Evolutionary conservation across 805 yeast species (phyloP).

Genomic region (Jamesozyma lodderae): DNA sequence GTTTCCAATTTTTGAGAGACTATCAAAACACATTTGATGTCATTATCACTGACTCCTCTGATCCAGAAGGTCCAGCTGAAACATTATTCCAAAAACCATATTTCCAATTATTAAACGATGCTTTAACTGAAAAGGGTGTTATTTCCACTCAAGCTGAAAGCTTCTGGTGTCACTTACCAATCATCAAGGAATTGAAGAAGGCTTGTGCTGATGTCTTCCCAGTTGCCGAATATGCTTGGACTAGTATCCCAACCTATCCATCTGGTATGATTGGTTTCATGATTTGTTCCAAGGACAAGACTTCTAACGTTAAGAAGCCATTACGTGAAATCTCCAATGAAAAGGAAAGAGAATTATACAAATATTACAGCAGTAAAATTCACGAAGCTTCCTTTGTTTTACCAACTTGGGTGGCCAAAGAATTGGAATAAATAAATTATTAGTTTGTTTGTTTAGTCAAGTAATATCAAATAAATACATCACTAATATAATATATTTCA

Average conservation of each 20-base stretch:
- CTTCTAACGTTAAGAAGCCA: slow-evolving; percentile 60
- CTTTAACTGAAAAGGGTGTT: slow-evolving; percentile 90
- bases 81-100: slow-evolving; percentile 86
- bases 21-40: slow-evolving; percentile 85
- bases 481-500: too few relatives aligned
- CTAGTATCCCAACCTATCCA: slow-evolving; percentile 93
- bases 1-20: slow-evolving; percentile 88
- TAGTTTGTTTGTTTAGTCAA: too few relatives aligned
- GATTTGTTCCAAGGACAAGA: slow-evolving; percentile 78
- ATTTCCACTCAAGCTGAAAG: slow-evolving; percentile 91
- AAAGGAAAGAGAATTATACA: slow-evolving; percentile 56
- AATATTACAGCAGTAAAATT: slow-evolving; percentile 74
- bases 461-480: too few relatives aligned
- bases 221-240: slow-evolving; percentile 81
- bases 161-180: slow-evolving; percentile 84
- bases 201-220: slow-evolving; percentile 85
- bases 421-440: slow-evolving; percentile 23
- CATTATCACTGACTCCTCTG: slow-evolving; percentile 93
- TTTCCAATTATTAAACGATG: slow-evolving; percentile 72
- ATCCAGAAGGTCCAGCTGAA: slow-evolving; percentile 98
- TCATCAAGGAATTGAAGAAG: slow-evolving; percentile 71
- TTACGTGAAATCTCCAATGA: slow-evolving; percentile 52
- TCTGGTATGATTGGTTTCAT: slow-evolving; percentile 97
- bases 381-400: slow-evolving; percentile 85
- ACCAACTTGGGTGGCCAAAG: slow-evolving; percentile 80